Conservation (phyloP, 2,329 filamentous ascomycete genomes). For the Fusarium coffeatum region DNA sequence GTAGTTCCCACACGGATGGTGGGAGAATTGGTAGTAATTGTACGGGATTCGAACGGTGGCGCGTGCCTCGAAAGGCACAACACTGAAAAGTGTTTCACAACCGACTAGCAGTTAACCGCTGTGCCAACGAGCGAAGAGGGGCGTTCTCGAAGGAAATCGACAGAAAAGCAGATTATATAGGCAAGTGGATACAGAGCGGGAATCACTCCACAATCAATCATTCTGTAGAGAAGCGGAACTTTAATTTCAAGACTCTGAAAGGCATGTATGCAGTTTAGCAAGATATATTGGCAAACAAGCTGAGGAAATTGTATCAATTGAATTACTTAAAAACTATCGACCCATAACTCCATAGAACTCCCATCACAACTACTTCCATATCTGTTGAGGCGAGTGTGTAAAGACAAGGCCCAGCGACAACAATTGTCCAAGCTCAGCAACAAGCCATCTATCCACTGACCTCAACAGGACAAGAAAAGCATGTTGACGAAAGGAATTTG, state of each 20-base stretch:
- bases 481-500: neutral
- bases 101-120: neutral
- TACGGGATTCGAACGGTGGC: conserved; percentile 25
- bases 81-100: neutral
- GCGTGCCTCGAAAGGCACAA: neutral
- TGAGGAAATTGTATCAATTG: conserved; percentile 10
- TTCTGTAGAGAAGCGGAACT: neutral
- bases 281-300: neutral
- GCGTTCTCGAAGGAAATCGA: neutral
- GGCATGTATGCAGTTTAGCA: neutral
- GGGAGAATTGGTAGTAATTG: conserved; percentile 28
- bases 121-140: neutral
- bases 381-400: conserved; percentile 11
- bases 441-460: neutral
- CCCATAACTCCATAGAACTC: conserved; percentile 29
- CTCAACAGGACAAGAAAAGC: conserved; percentile 9
- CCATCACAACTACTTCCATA: conserved; percentile 17
- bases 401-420: neutral
- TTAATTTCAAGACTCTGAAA: neutral
- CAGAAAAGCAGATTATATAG: neutral
- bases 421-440: neutral
- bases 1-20: neutral
- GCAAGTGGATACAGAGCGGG: neutral
- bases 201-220: neutral
- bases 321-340: conserved; percentile 22